Evolutionary conservation across 2,329 filamentous ascomycete genomes (phyloP), one percentile per base, ranked within the genome.

Genomic region (Rhynchosporium secalis): DNA sequence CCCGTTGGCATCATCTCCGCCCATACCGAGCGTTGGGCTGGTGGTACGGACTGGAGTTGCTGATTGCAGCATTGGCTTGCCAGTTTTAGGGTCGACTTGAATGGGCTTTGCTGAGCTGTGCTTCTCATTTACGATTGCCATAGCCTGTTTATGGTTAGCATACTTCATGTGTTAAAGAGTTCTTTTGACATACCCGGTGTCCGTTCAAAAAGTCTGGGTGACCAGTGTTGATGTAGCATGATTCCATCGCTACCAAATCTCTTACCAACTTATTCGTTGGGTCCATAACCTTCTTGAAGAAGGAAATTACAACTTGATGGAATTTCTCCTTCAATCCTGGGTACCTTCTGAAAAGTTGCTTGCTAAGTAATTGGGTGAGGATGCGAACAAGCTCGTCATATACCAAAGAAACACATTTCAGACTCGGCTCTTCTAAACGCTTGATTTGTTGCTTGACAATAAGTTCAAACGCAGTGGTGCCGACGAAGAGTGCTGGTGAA

Each of bases 361-460:
- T 99, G 76, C 85, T 84, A 59, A 99, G 85, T 20, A 98, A 84
- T 76, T 97, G 92, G 33, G 89, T 88, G 61, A 99, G 85, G 72
- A 99, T 99, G 66, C 95, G 91, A 67, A 99, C 94, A 72, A 99
- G 79, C 80, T 99, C 95, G 75, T 99, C 95, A 73, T 97, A 99
- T 45, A 99, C 94, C 58, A 99, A 83, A 58, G 92, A 96, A 45
- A 96, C 94, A 82, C 95, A 99, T 82, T 97, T 99, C 77, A 97
- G 79, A 76, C 92, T 96, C 45, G 95, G 96, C 65, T 99, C 95
- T 77, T 99, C 95, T 58, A 99, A 78, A 61, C 95, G 86, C 84
- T 91, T 96, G 78, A 99, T 99, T 77, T 99, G 93, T 76, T 97
- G 92, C 83, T 98, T 99, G 69, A 98, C 94, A 70, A 99, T 97